Percentiles rank a stretch among this genome's conserved stretches.
These are phyloP conservation scores for Trebouxia sp. DNA, from an alignment of 139 green algal species.

Conservation along the genomic window DNA sequence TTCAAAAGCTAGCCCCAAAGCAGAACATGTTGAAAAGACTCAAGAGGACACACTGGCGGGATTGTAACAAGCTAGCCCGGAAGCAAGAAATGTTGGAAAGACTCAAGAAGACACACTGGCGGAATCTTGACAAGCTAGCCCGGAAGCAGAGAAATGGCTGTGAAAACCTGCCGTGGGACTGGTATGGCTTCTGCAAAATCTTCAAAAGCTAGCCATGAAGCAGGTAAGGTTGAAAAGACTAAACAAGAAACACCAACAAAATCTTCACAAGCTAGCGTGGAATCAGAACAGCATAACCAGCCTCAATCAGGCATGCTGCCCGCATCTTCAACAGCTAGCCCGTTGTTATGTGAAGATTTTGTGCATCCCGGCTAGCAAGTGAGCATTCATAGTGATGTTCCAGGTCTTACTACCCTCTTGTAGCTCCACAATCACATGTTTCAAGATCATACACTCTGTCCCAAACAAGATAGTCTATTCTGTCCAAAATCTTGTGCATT, in stretches of 20 bases:
- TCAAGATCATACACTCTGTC: conserved; percentile 13
- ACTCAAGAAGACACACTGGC: conserved; percentile 8
- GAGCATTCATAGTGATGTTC: conserved; percentile 3
- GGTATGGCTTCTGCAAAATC: conserved; percentile 20
- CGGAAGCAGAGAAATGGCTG: conserved; percentile 24
- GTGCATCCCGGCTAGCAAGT: conserved; percentile 13
- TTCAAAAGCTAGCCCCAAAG: conserved; percentile 14
- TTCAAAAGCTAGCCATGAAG: conserved; percentile 11
- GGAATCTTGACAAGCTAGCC: conserved; percentile 6
- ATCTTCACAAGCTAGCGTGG: conserved; percentile 11
- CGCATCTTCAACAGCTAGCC: conserved; percentile 10
- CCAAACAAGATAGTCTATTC: conserved; percentile 8
- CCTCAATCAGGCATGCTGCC: background rate
- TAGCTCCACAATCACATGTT: conserved; percentile 2
- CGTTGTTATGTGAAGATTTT: conserved; percentile 7
- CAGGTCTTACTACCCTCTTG: background rate
- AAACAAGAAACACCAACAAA: conserved; percentile 23
- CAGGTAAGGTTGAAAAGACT: conserved; percentile 21
- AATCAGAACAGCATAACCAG: conserved; percentile 18
- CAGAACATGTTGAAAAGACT: conserved; percentile 20
- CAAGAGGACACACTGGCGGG: background rate
- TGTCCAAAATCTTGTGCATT: conserved; percentile 11
- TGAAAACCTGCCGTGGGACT: conserved; percentile 22
- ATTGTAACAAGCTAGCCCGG: background rate
- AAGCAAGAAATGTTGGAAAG: conserved; percentile 14